Percentiles rank a stretch among this genome's conserved stretches.
Evolutionary conservation across 176 grass and related monocot species (phyloP).

Genomic region (Avena eriantha): DNA sequence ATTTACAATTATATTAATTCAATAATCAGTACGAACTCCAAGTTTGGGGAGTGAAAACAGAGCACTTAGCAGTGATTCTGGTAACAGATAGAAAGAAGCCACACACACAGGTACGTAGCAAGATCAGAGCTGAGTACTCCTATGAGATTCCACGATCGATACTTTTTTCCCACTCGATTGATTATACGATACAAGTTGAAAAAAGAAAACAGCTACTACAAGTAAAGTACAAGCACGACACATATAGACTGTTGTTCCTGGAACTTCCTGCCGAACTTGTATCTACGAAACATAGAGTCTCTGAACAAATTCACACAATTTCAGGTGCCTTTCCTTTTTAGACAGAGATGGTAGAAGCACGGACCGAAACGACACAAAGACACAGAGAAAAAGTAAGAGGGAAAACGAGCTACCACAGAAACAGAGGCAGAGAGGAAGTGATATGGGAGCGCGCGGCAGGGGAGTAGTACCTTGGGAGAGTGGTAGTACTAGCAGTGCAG

Average conservation of each 20-base stretch:
- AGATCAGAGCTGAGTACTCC: neutral
- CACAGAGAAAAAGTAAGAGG: too few species aligned
- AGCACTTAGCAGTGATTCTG: neutral
- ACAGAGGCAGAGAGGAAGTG: too few species aligned
- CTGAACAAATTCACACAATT: neutral
- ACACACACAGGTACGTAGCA: neutral
- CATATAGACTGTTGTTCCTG: neutral
- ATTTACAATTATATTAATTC: too few species aligned
- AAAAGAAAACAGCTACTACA: neutral
- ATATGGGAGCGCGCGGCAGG: too few species aligned
- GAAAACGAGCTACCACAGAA: too few species aligned
- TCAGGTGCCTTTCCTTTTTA: neutral
- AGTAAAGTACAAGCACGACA: neutral
- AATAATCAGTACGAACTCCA: too few species aligned
- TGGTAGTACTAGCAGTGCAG: too few species aligned
- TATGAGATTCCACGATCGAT: neutral
- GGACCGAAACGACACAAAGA: too few species aligned
- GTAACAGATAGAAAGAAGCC: neutral
- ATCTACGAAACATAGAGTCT: neutral
- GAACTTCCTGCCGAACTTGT: neutral
- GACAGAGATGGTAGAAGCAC: neutral
- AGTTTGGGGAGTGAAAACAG: neutral
- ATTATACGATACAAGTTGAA: slow-evolving; percentile 7
- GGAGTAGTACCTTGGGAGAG: too few species aligned
- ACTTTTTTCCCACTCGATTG: neutral